Evolutionary conservation across 345 rosid species (phyloP), one percentile per base, ranked within the genome.

Genomic region (Kandelia obovata): DNA sequence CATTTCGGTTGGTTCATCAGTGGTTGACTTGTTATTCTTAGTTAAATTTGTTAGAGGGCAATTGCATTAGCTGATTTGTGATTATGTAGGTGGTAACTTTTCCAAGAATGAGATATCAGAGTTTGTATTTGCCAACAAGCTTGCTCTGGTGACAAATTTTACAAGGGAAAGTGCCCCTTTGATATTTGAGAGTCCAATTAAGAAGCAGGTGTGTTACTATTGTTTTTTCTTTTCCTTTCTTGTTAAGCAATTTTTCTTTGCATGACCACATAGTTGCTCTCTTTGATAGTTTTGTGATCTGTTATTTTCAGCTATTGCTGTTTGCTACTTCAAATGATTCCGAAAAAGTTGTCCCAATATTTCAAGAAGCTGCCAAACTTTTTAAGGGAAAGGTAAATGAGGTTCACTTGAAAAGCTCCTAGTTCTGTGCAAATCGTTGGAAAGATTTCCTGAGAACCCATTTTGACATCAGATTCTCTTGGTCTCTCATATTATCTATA

Each of bases 361-460:
- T 92, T 75, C 76, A 87, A 76, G 98, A 92, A 71, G 90, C 92
- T 62, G 92, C 99, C 17, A 96, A 87, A 77, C 60, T 72, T 47
- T 92, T 96, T 76, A 92, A 96, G 79, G 99, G 97, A 79, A 90
- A 96, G 90, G 99, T 96, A 88, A 75, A 52, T 66, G 39, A 46
- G 26, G 62, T 20, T 67, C 47, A 20, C 73, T 6, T 63, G 20
- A 56, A 62, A 39, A 62, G 59, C 61, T 53, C 20, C 16, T 2
- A 2, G 17, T 43, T 13, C 49, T 43, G 49, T 43, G 19, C 49
- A 13, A 3, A 43, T 43, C 5, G 17, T 13, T 43, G 49, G 49
- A 43, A 43, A 13, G 17, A 43, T 13, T 43, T 43, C 49, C 49
- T 43, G 49, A 43, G 2, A 43, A 43, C 5, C 5, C 49, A 43